Base-by-base conservation (phyloP, 768 basidiomycete species). In the Rhodotorula kratochvilovae region DNA sequence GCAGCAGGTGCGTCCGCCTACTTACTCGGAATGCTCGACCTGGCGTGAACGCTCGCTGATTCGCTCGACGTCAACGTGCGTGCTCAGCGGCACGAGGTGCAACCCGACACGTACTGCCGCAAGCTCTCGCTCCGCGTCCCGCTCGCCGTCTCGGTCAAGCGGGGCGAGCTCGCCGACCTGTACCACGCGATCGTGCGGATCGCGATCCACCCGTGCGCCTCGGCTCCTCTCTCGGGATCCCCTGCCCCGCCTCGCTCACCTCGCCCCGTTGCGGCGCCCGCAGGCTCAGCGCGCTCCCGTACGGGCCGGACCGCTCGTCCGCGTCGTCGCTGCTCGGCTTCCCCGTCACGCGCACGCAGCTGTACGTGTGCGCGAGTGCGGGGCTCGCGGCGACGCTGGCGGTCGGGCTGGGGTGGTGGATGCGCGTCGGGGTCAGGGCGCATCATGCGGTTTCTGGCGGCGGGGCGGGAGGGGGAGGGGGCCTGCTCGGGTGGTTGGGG, bases 61-160 rank as follows among this genome's bases (percentile, higher is more conserved):
- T 51, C n/a, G 31, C 35, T n/a, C 29, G 15, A 11, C 11, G n/a
- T 33, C 7, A 8, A 25, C 33, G 27, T n/a, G 35, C 27, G 33
- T 56, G 19, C 67, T 29, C 78, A 96, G 90, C 84, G 95, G 79
- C 95, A 97, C 80, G 95, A 99, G 83, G 94, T 98, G 31, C 95
- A 99, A 78, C 95, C 95, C 48, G 95, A 98, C 78, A 92, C 94
- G 21, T 99, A 99, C 79, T 95, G 92, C 79, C 84, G 93, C 79
- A 84, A 92, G 70, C 81, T 97, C 61, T 87, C 88, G 16, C 83
- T 99, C n/a, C 91, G 90, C 73, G 92, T 95, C 10, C 95, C 95
- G 36, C 92, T 98, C 56, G 88, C 95, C 5, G 92, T 98, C 39
- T 94, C 91, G 80, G 88, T 94, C 55, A 89, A 89, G 81, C 87